Evolutionary conservation across 1,284 basidiomycete genomes (phyloP).

Genomic region (Leccinum pseudoinsigne): DNA sequence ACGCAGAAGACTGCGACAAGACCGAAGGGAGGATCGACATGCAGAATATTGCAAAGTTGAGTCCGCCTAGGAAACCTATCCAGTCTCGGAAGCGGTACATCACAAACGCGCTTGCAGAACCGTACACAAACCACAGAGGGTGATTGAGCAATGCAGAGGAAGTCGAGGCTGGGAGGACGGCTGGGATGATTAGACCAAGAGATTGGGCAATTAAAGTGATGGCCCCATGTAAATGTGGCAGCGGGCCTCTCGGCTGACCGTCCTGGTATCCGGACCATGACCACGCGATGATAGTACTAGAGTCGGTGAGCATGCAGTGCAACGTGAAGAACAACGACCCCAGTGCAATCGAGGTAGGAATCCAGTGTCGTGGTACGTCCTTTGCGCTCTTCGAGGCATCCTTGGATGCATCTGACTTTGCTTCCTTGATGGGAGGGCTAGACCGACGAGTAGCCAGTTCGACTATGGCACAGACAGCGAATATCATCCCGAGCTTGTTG

Average conservation of each 20-base stretch:
- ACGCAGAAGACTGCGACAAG: slow-evolving; percentile 39
- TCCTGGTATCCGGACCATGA: slow-evolving; percentile 84
- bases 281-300: slow-evolving; percentile 86
- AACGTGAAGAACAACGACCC: slow-evolving; percentile 77
- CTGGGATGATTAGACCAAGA: slow-evolving; percentile 51
- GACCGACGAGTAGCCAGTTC: slow-evolving; percentile 44
- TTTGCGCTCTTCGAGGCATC: slow-evolving; percentile 12
- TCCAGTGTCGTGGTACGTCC: slow-evolving; percentile 38
- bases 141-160: slow-evolving; percentile 36
- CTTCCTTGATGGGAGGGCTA: slow-evolving; percentile 12
- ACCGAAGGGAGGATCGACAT: slow-evolving; percentile 64
- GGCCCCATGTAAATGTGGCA: slow-evolving; percentile 73
- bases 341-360: slow-evolving; percentile 59
- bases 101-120: slow-evolving; percentile 51
- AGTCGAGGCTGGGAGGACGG: slow-evolving; percentile 33
- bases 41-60: slow-evolving; percentile 68
- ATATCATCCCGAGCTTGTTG: slow-evolving; percentile 64
- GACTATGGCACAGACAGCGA: slow-evolving; percentile 53
- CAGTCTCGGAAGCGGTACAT: slow-evolving; percentile 71
- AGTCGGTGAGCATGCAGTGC: slow-evolving; percentile 79
- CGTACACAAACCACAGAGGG: slow-evolving; percentile 53
- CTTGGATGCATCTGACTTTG: slow-evolving; percentile 7
- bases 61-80: slow-evolving; percentile 73
- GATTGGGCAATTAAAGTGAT: slow-evolving; percentile 70
- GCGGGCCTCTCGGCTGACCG: slow-evolving; percentile 66